Conservation (phyloP, 2,329 filamentous ascomycete genomes). For the Hysterium pulicare region DNA sequence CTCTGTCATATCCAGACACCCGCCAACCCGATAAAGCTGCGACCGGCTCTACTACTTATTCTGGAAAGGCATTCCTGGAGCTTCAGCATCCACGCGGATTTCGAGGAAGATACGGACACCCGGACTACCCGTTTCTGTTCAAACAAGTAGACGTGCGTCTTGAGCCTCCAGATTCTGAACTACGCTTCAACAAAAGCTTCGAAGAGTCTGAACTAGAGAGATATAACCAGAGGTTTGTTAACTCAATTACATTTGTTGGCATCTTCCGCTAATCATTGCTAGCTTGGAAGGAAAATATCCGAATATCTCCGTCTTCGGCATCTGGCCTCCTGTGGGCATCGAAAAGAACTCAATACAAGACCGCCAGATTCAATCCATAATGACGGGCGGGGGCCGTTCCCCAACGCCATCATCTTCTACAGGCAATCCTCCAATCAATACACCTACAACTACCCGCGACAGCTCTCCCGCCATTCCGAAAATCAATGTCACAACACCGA, state of each 20-base stretch:
- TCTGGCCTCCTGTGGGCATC: conserved; percentile 8
- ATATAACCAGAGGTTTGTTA: conserved; percentile 5
- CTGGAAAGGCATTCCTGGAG: conserved; percentile 6
- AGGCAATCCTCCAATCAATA: too few relatives aligned
- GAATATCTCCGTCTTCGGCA: conserved; percentile 4
- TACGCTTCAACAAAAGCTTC: conserved; percentile 9
- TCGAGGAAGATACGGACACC: conserved; percentile 11
- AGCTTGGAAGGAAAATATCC: conserved; percentile 9
- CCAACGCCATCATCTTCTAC: too few relatives aligned
- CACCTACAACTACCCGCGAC: conserved; percentile 2
- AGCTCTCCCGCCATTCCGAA: neutral
- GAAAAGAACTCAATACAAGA: conserved; percentile 7
- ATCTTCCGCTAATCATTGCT: neutral
- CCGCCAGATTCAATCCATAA: conserved; percentile 6
- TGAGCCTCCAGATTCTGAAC: conserved; percentile 2
- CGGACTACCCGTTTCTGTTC: conserved; percentile 7
- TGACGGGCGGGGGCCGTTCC: too few relatives aligned
- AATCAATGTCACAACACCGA: neutral
- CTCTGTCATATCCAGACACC: neutral
- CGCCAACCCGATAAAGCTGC: neutral
- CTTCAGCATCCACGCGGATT: conserved; percentile 10
- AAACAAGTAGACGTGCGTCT: conserved; percentile 7
- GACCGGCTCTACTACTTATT: neutral
- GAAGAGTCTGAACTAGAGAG: conserved; percentile 8
- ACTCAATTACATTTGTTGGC: too few relatives aligned